Percentiles rank a stretch among this genome's conserved stretches.
phyloP scores from a whole-genome alignment of 1,284 basidiomycete species.

The Filobasidium uniguttulatum region DNA sequence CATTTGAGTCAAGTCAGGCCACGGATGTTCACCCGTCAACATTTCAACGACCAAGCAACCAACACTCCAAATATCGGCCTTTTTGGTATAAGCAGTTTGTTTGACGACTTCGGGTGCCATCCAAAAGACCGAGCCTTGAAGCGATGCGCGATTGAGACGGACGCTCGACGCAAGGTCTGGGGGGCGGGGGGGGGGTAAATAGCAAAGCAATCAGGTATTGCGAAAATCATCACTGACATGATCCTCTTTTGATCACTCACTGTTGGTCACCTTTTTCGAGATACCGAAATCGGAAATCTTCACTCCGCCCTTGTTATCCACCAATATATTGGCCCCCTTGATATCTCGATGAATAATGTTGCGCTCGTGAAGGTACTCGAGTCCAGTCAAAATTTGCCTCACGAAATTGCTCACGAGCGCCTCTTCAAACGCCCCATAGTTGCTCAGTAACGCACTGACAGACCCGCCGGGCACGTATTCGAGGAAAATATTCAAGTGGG shows the following conservation, averaged over 20 bases:
- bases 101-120: conserved; percentile 98
- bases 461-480: conserved; percentile 98
- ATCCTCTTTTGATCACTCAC: conserved; percentile 43
- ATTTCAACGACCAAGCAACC: conserved; percentile 97
- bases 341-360: conserved; percentile 98
- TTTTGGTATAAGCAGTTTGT: conserved; percentile 77
- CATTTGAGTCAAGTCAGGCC: conserved; percentile 97
- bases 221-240: background rate
- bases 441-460: conserved; percentile 78
- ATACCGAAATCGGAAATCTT: conserved; percentile 99
- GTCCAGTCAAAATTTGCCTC: conserved; percentile 79
- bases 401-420: conserved; percentile 87
- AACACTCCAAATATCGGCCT: conserved; percentile 97
- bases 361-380: conserved; percentile 82
- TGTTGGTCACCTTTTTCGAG: conserved; percentile 92
- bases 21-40: conserved; percentile 94
- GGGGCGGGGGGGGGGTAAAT: conserved; percentile 1
- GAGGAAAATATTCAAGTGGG: conserved; percentile 91
- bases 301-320: conserved; percentile 95
- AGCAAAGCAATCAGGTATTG: background rate
- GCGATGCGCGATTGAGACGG: conserved; percentile 69
- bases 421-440: conserved; percentile 95
- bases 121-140: conserved; percentile 97
- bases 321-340: conserved; percentile 95
- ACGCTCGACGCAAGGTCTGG: conserved; percentile 62